A percentile compares a stretch with the other conserved stretches of the same genome.
phyloP scores from a whole-genome alignment of 1,139 yeast species.

The Zygosaccharomyces sapae region DNA sequence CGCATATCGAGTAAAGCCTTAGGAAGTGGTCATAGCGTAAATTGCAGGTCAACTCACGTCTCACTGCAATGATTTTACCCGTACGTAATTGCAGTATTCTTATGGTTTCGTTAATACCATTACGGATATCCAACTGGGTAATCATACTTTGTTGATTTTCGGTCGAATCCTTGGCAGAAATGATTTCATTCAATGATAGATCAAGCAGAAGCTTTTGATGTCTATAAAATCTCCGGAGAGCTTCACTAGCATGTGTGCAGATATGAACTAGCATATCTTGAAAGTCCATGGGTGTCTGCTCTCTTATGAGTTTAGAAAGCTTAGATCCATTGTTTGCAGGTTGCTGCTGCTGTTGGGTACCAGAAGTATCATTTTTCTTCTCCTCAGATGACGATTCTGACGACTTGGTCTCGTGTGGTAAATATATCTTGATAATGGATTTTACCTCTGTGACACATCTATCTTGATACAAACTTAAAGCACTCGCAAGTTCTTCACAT shows the following conservation, averaged over 20 bases:
- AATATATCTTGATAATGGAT: constrained; percentile 57
- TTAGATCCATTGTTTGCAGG: constrained; percentile 32
- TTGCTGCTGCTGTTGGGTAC: constrained; percentile 8
- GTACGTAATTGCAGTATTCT: constrained; percentile 72
- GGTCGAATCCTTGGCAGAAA: constrained; percentile 25
- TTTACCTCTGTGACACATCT: constrained; percentile 66
- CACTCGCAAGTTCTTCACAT: constrained; percentile 60
- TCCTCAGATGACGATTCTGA: constrained; percentile 25
- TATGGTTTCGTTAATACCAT: constrained; percentile 54
- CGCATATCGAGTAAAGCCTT: constrained; percentile 60
- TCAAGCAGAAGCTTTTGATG: constrained; percentile 81
- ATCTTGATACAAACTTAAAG: constrained; percentile 66
- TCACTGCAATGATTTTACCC: constrained; percentile 71
- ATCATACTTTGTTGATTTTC: constrained; percentile 40
- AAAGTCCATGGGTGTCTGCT: constrained; percentile 68
- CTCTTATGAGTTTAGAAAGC: constrained; percentile 55
- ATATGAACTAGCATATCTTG: constrained; percentile 63
- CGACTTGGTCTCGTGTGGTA: constrained; percentile 45
- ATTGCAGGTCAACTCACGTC: constrained; percentile 67
- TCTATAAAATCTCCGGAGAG: constrained; percentile 64
- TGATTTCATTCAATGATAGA: constrained; percentile 56
- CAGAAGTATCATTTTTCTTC: constrained; percentile 9
- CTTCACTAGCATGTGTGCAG: constrained; percentile 63
- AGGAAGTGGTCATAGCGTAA: constrained; percentile 55
- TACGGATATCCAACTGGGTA: constrained; percentile 61